Percentiles rank a stretch among this genome's conserved stretches.
These are phyloP conservation scores for Suillus placidus DNA, from an alignment of 768 basidiomycete species.

Conservation along the genomic window DNA sequence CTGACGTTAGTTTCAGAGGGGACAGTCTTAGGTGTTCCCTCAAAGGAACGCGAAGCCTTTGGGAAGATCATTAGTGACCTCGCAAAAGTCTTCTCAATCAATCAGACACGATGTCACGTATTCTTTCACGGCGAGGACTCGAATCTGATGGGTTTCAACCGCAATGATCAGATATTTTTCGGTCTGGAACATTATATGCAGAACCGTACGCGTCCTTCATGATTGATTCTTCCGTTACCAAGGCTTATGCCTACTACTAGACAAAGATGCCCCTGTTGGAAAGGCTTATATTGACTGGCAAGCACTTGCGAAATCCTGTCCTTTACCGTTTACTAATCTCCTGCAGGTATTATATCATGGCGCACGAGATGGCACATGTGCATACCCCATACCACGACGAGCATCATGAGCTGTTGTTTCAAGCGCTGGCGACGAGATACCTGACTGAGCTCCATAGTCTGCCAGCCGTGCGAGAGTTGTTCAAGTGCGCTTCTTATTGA, in stretches of 20 bases:
- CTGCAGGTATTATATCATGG: slow-evolving; percentile 32
- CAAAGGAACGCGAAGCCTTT: slow-evolving; percentile 11
- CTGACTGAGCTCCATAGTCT: not conserved
- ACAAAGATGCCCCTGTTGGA: not conserved
- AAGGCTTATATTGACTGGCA: slow-evolving; percentile 2
- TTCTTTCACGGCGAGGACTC: slow-evolving; percentile 14
- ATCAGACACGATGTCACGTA: slow-evolving; percentile 13
- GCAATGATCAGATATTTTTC: slow-evolving; percentile 18
- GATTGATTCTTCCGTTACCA: not conserved
- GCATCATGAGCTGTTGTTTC: slow-evolving; percentile 26
- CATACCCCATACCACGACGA: slow-evolving; percentile 26
- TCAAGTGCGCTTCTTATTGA: not conserved
- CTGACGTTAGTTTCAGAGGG: slow-evolving; percentile 8
- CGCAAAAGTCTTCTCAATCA: slow-evolving; percentile 12
- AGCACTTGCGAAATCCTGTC: not conserved
- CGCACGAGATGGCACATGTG: slow-evolving; percentile 32
- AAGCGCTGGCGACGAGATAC: not conserved
- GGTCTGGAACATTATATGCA: slow-evolving; percentile 17
- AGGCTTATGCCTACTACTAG: not conserved
- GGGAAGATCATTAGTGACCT: slow-evolving; percentile 12
- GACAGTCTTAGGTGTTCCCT: not conserved
- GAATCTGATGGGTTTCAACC: slow-evolving; percentile 23
- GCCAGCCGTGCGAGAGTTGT: not conserved
- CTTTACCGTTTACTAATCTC: not conserved
- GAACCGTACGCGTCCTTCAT: slow-evolving; percentile 13